Evolutionary conservation across 2,329 filamentous ascomycete genomes (phyloP).

Genomic region (Trichoderma afroharzianum): DNA sequence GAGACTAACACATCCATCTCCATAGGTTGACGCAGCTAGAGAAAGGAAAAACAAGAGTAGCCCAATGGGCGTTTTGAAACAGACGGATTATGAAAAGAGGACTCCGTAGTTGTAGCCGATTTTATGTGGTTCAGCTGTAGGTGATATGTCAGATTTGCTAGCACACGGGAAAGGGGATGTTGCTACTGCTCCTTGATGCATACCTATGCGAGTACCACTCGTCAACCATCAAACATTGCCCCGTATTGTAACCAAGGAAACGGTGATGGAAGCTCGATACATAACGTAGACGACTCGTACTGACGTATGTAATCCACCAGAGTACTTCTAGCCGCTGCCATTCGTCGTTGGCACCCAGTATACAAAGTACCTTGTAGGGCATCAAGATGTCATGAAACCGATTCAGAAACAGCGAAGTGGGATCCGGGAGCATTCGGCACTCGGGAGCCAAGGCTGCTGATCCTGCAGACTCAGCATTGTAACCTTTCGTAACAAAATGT

Average conservation of each 20-base stretch:
- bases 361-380: background rate
- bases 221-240: background rate
- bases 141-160: slow-evolving; percentile 20
- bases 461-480: background rate
- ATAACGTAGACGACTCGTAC: background rate
- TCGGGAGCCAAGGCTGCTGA: too few species aligned
- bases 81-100: background rate
- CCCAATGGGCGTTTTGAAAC: background rate
- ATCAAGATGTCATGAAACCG: background rate
- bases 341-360: background rate
- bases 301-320: background rate
- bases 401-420: background rate
- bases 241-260: background rate
- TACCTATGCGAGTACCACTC: background rate
- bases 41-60: background rate
- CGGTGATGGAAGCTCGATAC: background rate
- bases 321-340: background rate
- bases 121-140: slow-evolving; percentile 8
- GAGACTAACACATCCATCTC: background rate
- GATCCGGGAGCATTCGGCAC: background rate
- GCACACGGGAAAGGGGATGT: background rate
- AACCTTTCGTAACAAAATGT: background rate
- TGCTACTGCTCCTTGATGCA: background rate
- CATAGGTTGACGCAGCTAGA: background rate
- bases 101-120: background rate